A percentile compares a stretch with the other conserved stretches of the same genome.
phyloP scores from a whole-genome alignment of 2,329 filamentous ascomycete species.

The Penicillium sp. region DNA sequence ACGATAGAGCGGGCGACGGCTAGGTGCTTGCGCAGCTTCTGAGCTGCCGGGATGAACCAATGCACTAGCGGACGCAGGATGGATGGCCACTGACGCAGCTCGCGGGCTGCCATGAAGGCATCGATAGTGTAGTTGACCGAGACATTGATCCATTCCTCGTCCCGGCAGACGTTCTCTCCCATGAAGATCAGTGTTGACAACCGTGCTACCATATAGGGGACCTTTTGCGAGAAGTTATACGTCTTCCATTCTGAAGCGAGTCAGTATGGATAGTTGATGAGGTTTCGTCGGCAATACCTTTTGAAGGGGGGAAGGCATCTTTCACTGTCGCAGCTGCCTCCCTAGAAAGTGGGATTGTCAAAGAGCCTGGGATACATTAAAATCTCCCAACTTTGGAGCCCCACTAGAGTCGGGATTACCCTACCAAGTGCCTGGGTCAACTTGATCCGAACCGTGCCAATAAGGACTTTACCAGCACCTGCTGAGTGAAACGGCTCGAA shows the following conservation, averaged over 20 bases:
- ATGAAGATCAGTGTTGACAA: constrained; percentile 47
- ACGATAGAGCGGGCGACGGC: constrained; percentile 37
- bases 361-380: constrained; percentile 16
- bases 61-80: constrained; percentile 45
- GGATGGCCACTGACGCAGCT: constrained; percentile 45
- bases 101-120: constrained; percentile 28
- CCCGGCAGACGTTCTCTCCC: constrained; percentile 20
- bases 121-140: constrained; percentile 26
- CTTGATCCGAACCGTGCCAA: constrained; percentile 30
- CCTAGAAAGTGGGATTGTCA: constrained; percentile 27
- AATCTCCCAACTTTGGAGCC: not conserved
- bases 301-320: constrained; percentile 22
- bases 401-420: not conserved
- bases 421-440: constrained; percentile 33
- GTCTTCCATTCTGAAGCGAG: constrained; percentile 51
- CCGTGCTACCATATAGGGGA: constrained; percentile 53
- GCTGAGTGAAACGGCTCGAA: constrained; percentile 30
- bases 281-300: constrained; percentile 19
- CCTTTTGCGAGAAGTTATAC: constrained; percentile 53
- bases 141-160: constrained; percentile 28
- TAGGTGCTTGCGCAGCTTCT: constrained; percentile 39
- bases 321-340: constrained; percentile 25
- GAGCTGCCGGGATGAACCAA: constrained; percentile 45
- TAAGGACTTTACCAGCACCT: constrained; percentile 8
- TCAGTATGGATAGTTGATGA: not conserved